These are phyloP conservation scores for Fusarium coffeatum DNA, from an alignment of 2,329 filamentous ascomycete species.

Conservation along the genomic window DNA sequence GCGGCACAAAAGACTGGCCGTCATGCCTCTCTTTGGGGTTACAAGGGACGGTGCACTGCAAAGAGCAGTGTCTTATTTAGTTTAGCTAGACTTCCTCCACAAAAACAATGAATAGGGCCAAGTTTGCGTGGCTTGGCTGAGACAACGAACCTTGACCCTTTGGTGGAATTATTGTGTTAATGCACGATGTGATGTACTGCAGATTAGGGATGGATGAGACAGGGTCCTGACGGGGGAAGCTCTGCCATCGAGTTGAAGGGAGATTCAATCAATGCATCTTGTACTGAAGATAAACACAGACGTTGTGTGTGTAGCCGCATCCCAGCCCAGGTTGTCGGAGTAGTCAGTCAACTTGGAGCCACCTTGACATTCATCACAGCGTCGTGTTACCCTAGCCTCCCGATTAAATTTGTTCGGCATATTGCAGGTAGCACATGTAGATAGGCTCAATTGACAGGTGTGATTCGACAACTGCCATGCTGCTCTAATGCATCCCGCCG, in stretches of 20 bases:
- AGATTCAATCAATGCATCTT: background rate
- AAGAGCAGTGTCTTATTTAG: conserved; percentile 47
- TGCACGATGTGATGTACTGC: background rate
- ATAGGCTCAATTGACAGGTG: background rate
- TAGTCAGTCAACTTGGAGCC: background rate
- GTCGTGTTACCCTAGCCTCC: background rate
- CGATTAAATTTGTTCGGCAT: background rate
- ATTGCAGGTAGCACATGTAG: conserved; percentile 8
- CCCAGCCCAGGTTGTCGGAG: background rate
- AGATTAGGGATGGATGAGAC: background rate
- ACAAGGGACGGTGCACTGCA: conserved; percentile 51
- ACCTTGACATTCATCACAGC: background rate
- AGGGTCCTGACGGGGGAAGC: background rate
- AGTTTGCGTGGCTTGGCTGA: conserved; percentile 48
- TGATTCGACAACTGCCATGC: conserved; percentile 14
- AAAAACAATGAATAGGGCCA: conserved; percentile 46
- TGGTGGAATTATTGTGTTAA: conserved; percentile 4
- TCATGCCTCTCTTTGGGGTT: conserved; percentile 48
- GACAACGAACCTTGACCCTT: conserved; percentile 30
- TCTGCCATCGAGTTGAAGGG: background rate
- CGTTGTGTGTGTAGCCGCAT: background rate
- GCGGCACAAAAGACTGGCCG: conserved; percentile 48
- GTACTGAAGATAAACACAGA: background rate
- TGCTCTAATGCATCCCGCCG: conserved; percentile 12
- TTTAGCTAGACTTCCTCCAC: conserved; percentile 54